phyloP scores from a whole-genome alignment of 768 basidiomycete species.

The Phylloporus rhodoxanthus region DNA sequence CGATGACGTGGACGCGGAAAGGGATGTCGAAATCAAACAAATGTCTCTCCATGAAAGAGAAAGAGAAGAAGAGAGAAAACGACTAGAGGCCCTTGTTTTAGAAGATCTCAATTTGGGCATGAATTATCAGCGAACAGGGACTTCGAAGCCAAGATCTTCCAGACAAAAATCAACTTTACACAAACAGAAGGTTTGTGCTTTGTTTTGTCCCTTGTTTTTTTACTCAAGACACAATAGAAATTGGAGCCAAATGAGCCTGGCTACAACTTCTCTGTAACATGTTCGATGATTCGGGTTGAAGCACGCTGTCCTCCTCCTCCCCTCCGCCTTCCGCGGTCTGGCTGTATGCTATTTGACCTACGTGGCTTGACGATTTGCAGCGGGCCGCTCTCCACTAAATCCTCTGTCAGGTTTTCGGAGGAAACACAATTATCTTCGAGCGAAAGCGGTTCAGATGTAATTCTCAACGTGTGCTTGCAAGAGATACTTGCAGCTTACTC shows the following conservation, averaged over 20 bases:
- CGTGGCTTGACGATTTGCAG: conserved; percentile 44
- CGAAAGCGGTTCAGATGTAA: conserved; percentile 4
- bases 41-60: conserved; percentile 12
- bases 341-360: conserved; percentile 60
- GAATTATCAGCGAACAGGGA: conserved; percentile 34
- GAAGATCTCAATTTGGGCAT: conserved; percentile 54
- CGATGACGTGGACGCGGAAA: conserved; percentile 11
- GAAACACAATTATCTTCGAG: conserved; percentile 6
- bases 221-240: conserved; percentile 11
- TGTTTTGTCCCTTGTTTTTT: background rate
- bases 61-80: conserved; percentile 35
- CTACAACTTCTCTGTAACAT: conserved; percentile 33
- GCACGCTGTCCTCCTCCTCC: conserved; percentile 60
- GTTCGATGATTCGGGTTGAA: conserved; percentile 60
- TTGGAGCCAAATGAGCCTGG: conserved; percentile 1
- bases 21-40: conserved; percentile 24
- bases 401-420: conserved; percentile 28
- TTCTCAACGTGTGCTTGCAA: conserved; percentile 39
- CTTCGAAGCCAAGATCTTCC: conserved; percentile 4
- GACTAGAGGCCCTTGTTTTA: conserved; percentile 47
- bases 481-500: conserved; percentile 49
- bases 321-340: conserved; percentile 49
- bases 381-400: conserved; percentile 15
- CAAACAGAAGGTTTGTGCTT: conserved; percentile 16
- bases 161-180: conserved; percentile 1